These are phyloP conservation scores for Trichophyton benhamiae DNA, from an alignment of 2,329 filamentous ascomycete species.

Conservation along the genomic window DNA sequence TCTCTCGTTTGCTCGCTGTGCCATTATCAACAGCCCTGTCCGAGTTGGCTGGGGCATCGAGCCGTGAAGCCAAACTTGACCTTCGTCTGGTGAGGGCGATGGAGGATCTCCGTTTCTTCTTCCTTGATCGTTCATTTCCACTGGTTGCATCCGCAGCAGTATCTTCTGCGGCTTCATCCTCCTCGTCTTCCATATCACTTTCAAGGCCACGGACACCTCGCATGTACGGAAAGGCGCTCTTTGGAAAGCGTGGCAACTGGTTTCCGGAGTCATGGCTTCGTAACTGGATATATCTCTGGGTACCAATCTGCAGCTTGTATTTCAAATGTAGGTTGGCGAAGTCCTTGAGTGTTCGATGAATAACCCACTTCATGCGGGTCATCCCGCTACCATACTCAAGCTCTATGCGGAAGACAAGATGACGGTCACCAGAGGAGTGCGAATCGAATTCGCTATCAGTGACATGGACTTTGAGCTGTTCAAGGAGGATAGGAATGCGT, in stretches of 20 bases:
- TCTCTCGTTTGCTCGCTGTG: conserved; percentile 35
- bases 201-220: conserved; percentile 67
- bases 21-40: conserved; percentile 16
- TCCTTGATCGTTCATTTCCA: conserved; percentile 50
- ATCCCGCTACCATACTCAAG: conserved; percentile 92
- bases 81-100: conserved; percentile 47
- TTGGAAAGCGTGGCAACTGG: conserved; percentile 81
- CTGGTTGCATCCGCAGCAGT: conserved; percentile 53
- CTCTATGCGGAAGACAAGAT: conserved; percentile 81
- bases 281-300: conserved; percentile 67
- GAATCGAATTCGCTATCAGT: conserved; percentile 62
- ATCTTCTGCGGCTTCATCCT: conserved; percentile 37
- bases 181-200: conserved; percentile 64
- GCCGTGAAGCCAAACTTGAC: conserved; percentile 38
- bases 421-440: conserved; percentile 45
- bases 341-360: conserved; percentile 74
- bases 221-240: conserved; percentile 78
- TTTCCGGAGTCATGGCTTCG: conserved; percentile 55
- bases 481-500: conserved; percentile 83
- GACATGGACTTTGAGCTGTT: conserved; percentile 83
- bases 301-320: conserved; percentile 77
- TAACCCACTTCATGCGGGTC: conserved; percentile 92
- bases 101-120: conserved; percentile 43
- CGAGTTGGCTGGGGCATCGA: conserved; percentile 32
- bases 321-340: conserved; percentile 88